Base-by-base conservation (phyloP, 2,329 filamentous ascomycete species). In the Colletotrichum chrysophilum region DNA sequence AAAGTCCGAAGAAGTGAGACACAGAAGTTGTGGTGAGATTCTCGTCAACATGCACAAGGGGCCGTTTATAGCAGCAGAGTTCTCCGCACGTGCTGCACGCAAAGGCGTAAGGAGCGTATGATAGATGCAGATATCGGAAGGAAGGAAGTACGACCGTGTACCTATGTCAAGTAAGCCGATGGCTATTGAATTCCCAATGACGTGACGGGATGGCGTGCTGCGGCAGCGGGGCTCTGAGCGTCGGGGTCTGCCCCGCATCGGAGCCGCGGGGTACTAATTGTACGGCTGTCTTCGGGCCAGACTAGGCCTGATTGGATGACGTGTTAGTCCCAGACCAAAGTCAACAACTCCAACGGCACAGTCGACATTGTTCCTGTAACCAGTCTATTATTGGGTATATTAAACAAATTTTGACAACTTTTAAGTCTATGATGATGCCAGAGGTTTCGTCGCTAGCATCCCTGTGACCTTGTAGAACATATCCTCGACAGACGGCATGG, bases 401-500 rank as follows among this genome's bases (percentile, higher is more conserved):
- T 78, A 77, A 62, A 48, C 74, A 69, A 28, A 34, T 34, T 43
- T 70, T 48, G 55, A 76, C 62, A 67, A 66, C 62, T 52, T 66
- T 61, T 75, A 34, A 66, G 67, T 65, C 74, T 66, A 80, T 72
- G 76, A 79, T 26, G 80, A 73, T 12, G 81, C 80, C 58, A 87
- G 78, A 16, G 91, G 88, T 82, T 91, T 93, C 76, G 89, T 86
- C 2, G 90, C 89, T 81, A 94, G 92, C 77, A 95, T 81, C 7
- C 87, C 90, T 14, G 93, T 90, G 52, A 96, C 92, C 83, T 92
- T 91, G 83, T 93, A 92, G 81, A 96, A 96, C 86, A 95, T 90
- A 77, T 95, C 94, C 83, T 94, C 92, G 26, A 96, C 90, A 13
- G 93, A 91, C 26, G 93, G 92, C 80, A 94, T 89, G 1, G 93